These are phyloP conservation scores for Boehmeria nivea DNA, from an alignment of 306 rosid species.

Conservation along the genomic window DNA sequence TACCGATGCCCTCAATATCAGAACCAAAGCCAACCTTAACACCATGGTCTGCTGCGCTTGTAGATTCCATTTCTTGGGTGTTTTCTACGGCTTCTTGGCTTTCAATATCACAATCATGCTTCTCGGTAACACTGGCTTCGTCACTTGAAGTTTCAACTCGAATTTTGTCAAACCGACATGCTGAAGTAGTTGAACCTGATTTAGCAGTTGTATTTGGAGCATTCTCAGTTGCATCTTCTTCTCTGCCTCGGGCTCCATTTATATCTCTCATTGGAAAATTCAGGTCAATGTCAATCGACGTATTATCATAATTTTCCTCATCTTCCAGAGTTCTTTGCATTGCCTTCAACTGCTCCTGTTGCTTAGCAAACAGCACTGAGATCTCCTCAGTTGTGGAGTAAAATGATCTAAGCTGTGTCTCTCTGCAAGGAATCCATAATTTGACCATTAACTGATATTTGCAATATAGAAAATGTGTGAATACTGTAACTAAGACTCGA, in stretches of 20 bases:
- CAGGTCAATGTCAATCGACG: conserved; percentile 63
- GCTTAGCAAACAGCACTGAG: conserved; percentile 65
- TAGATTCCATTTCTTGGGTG: conserved; percentile 78
- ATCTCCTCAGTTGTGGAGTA: conserved; percentile 97
- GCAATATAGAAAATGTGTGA: neutral
- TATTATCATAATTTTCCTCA: conserved; percentile 80
- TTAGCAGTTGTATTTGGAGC: conserved; percentile 35
- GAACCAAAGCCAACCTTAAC: conserved; percentile 70
- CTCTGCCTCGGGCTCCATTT: conserved; percentile 32
- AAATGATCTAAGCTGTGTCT: conserved; percentile 84
- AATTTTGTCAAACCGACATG: conserved; percentile 35
- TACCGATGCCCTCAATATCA: conserved; percentile 56
- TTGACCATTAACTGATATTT: conserved; percentile 11
- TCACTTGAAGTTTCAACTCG: conserved; percentile 58
- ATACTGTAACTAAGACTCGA: neutral
- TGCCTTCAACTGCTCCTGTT: conserved; percentile 86
- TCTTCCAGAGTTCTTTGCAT: conserved; percentile 93
- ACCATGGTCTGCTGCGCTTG: conserved; percentile 39
- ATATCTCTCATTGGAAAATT: conserved; percentile 26
- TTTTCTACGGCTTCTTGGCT: conserved; percentile 61
- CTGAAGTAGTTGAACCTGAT: conserved; percentile 48
- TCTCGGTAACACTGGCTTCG: conserved; percentile 69
- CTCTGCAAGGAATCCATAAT: conserved; percentile 44
- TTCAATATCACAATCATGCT: conserved; percentile 75
- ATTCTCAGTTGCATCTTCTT: conserved; percentile 32